Percentiles rank a stretch among this genome's conserved stretches.
Evolutionary conservation across 768 basidiomycete species (phyloP).

Genomic region (Auriculariales sp.): DNA sequence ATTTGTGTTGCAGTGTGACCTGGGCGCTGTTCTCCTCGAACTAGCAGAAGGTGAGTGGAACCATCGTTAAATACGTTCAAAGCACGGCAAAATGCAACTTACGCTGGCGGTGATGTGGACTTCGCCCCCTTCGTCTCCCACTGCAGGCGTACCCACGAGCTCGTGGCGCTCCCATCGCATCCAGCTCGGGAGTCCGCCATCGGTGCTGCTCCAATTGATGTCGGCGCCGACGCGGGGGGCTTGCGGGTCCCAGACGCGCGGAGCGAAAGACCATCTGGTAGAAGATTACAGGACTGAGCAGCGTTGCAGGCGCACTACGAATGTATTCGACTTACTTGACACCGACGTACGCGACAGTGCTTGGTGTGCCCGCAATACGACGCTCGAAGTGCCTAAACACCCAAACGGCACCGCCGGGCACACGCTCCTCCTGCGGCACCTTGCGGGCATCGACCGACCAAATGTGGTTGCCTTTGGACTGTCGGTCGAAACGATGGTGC

Average conservation of each 20-base stretch:
- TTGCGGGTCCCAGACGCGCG: slow-evolving; percentile 95
- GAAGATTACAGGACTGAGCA: slow-evolving; percentile 30
- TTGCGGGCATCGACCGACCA: slow-evolving; percentile 98
- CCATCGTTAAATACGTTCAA: background rate
- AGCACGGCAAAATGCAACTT: background rate
- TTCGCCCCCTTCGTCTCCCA: background rate
- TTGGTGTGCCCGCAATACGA: slow-evolving; percentile 72
- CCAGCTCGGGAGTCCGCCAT: background rate
- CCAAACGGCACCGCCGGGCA: slow-evolving; percentile 54
- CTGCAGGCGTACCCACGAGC: background rate
- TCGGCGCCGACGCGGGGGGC: background rate
- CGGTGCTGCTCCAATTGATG: background rate
- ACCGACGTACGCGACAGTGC: slow-evolving; percentile 45
- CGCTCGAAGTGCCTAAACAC: slow-evolving; percentile 79
- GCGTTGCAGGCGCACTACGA: background rate
- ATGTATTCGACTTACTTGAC: background rate
- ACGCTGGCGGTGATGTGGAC: slow-evolving; percentile 1
- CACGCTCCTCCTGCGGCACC: slow-evolving; percentile 13
- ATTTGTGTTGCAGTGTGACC: slow-evolving; percentile 48
- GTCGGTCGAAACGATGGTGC: too few species aligned
- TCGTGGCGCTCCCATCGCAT: background rate
- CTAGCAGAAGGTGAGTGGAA: slow-evolving; percentile 17
- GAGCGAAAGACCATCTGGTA: slow-evolving; percentile 76
- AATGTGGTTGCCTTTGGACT: slow-evolving; percentile 97
- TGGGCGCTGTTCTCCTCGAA: slow-evolving; percentile 65